Conservation (phyloP, 257 asterid genomes). For the Solanum corneliomulleri region DNA sequence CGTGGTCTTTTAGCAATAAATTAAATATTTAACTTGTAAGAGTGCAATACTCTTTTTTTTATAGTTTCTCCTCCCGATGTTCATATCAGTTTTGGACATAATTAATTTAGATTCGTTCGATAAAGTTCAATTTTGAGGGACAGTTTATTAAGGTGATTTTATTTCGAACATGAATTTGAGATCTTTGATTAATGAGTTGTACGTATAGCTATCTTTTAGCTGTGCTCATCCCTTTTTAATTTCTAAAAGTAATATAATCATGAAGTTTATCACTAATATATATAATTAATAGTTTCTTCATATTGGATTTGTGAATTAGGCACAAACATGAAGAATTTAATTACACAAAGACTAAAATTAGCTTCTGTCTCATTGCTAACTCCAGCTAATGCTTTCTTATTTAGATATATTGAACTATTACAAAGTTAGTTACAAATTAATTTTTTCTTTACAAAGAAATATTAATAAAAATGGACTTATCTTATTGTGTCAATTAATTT, state of each 20-base stretch:
- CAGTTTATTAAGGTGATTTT: background rate
- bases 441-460: background rate
- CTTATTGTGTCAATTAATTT: background rate
- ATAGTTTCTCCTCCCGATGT: rapidly evolving
- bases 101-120: background rate
- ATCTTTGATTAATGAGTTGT: background rate
- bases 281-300: background rate
- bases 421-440: background rate
- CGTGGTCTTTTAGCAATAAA: background rate
- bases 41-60: background rate
- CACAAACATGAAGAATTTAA: background rate
- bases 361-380: background rate
- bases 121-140: background rate
- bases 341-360: background rate
- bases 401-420: background rate
- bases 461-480: background rate
- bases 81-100: background rate
- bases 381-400: background rate
- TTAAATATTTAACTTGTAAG: background rate
- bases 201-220: background rate
- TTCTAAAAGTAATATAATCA: background rate
- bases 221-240: background rate
- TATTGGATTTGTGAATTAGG: background rate
- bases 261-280: background rate
- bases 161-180: background rate